Evolutionary conservation across 768 basidiomycete genomes (phyloP).

Genomic region (Phylloporus sp.): DNA sequence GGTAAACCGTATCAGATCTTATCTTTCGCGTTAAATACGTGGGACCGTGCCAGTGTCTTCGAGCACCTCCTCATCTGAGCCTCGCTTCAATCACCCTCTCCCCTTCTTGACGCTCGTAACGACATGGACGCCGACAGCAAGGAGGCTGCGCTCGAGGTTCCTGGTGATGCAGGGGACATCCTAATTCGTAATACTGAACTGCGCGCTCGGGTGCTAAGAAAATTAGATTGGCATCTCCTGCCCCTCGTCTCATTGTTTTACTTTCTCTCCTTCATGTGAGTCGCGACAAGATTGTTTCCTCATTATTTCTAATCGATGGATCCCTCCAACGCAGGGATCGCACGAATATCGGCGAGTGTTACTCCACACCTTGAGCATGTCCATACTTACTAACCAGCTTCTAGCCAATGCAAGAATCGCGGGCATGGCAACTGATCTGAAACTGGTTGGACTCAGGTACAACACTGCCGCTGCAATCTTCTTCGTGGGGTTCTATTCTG

Average conservation of each 20-base stretch:
- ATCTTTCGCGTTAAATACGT: too few species aligned
- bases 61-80: too few species aligned
- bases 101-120: neutral
- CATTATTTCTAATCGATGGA: neutral
- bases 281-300: neutral
- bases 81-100: neutral
- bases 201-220: constrained; percentile 3
- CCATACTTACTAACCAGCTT: neutral
- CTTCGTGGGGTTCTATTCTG: constrained; percentile 21
- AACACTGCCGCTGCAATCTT: constrained; percentile 36
- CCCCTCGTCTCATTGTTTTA: constrained; percentile 7
- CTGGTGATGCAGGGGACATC: neutral
- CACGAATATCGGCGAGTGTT: constrained; percentile 36
- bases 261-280: constrained; percentile 13
- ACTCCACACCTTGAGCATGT: neutral
- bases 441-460: constrained; percentile 32
- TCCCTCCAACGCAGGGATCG: constrained; percentile 31
- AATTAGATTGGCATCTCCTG: constrained; percentile 12
- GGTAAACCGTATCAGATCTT: too few species aligned
- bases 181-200: neutral
- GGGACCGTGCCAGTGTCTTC: too few species aligned
- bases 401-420: constrained; percentile 40
- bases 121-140: constrained; percentile 10
- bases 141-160: neutral
- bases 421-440: constrained; percentile 37